phyloP scores from a whole-genome alignment of 2,329 filamentous ascomycete genomes.

The Colletotrichum horii region DNA sequence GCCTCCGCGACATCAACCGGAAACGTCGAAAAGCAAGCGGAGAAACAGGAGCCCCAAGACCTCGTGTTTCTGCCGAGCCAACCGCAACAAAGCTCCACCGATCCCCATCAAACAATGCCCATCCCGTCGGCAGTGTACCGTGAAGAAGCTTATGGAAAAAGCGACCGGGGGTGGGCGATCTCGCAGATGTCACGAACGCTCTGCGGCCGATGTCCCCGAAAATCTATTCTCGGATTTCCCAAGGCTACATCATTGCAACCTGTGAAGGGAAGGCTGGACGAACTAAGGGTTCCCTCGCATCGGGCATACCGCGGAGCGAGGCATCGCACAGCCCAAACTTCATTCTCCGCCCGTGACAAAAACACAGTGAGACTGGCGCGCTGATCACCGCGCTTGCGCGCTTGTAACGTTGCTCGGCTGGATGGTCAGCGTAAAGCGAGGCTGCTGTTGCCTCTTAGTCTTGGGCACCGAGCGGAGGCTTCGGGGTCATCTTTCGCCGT shows the following conservation, averaged over 20 bases:
- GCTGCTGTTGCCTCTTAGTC: not conserved
- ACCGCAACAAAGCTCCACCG: constrained; percentile 2
- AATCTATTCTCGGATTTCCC: not conserved
- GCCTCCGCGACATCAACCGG: not conserved
- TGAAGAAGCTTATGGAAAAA: not conserved
- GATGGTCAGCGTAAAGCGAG: not conserved
- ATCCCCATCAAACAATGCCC: not conserved
- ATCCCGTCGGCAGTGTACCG: not conserved
- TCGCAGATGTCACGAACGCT: not conserved
- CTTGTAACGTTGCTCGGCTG: constrained; percentile 19
- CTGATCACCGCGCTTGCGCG: constrained; percentile 13
- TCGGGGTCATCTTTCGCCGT: not conserved
- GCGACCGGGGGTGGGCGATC: not conserved
- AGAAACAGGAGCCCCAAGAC: not conserved
- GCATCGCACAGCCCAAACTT: not conserved
- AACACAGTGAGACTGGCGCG: not conserved
- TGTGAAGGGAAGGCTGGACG: fast-evolving
- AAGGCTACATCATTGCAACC: not conserved
- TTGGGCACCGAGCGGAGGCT: not conserved
- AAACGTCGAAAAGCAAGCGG: constrained; percentile 2
- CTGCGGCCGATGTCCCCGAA: not conserved
- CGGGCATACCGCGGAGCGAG: not conserved
- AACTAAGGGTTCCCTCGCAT: not conserved
- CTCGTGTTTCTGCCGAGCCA: constrained; percentile 19
- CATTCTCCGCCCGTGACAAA: not conserved